A percentile compares a stretch with the other conserved stretches of the same genome.
Conservation (phyloP, 2,329 filamentous ascomycete species). For the Tolypocladium paradoxum region DNA sequence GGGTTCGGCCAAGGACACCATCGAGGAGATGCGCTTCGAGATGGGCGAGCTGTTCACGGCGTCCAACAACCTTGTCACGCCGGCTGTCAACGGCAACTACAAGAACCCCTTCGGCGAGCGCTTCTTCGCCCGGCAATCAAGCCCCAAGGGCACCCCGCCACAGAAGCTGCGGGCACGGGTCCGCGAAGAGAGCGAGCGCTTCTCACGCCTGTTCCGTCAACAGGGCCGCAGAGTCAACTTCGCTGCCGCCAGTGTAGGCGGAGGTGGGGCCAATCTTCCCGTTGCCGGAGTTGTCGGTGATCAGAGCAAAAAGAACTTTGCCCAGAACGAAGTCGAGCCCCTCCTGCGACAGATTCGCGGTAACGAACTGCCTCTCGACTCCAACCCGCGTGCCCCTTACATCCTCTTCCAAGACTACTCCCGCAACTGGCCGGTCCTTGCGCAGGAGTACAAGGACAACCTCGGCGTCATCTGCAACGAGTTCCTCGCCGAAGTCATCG, state of each 20-base stretch:
- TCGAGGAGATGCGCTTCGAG: constrained; percentile 42
- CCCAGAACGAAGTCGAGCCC: constrained; percentile 35
- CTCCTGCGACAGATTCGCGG: constrained; percentile 39
- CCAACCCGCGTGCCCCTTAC: constrained; percentile 41
- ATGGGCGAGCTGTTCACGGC: constrained; percentile 41
- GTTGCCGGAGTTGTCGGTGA: constrained; percentile 20
- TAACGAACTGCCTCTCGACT: constrained; percentile 41
- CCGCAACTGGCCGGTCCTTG: constrained; percentile 39
- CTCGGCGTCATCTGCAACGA: constrained; percentile 43
- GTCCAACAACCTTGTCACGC: constrained; percentile 42
- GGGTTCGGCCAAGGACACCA: constrained; percentile 38
- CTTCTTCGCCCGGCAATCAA: constrained; percentile 39
- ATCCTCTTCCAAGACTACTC: constrained; percentile 44
- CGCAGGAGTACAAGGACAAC: constrained; percentile 43
- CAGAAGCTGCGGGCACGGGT: constrained; percentile 41
- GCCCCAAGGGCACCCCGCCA: constrained; percentile 37
- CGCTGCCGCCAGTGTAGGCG: constrained; percentile 10
- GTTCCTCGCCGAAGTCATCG: constrained; percentile 39
- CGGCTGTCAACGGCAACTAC: constrained; percentile 43
- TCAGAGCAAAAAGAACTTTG: constrained; percentile 35
- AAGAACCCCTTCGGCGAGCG: constrained; percentile 41
- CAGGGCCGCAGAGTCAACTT: constrained; percentile 40
- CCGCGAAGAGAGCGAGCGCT: constrained; percentile 40
- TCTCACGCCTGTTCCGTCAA: constrained; percentile 35
- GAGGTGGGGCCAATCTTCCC: constrained; percentile 14